phyloP scores from a whole-genome alignment of 225 moss, liverwort and hornwort genomes.

The Climacium dendroides region DNA sequence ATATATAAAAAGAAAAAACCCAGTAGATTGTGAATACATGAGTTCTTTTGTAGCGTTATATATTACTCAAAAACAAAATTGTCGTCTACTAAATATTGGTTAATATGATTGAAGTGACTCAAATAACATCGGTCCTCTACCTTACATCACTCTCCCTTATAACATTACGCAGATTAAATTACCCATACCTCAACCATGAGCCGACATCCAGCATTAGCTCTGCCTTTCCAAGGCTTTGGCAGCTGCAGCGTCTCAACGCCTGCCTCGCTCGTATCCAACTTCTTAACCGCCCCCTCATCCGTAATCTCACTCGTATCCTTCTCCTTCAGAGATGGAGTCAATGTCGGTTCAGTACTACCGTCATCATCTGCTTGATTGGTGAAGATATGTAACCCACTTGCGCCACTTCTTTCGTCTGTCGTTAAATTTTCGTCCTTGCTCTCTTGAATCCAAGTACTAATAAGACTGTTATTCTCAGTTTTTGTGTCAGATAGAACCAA shows the following conservation, averaged over 20 bases:
- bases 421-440: neutral
- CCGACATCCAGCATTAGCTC: conserved; percentile 55
- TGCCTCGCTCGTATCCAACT: neutral
- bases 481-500: neutral
- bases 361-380: neutral
- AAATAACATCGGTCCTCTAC: neutral
- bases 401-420: neutral
- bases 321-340: neutral
- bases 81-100: neutral
- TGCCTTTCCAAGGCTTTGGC: conserved; percentile 43
- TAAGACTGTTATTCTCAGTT: neutral
- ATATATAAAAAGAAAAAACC: too few species aligned
- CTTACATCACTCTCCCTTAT: neutral
- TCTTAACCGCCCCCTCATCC: conserved; percentile 15
- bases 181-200: conserved; percentile 62
- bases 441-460: neutral
- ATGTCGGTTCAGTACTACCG: neutral
- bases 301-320: conserved; percentile 20
- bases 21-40: neutral
- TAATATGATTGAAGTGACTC: neutral
- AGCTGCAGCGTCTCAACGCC: conserved; percentile 16
- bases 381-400: conserved; percentile 1
- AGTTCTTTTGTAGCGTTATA: neutral
- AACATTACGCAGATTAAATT: neutral
- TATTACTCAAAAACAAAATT: neutral